Evolutionary conservation across 805 yeast species (phyloP).

Genomic region (Sungouiozyma intestinalis): DNA sequence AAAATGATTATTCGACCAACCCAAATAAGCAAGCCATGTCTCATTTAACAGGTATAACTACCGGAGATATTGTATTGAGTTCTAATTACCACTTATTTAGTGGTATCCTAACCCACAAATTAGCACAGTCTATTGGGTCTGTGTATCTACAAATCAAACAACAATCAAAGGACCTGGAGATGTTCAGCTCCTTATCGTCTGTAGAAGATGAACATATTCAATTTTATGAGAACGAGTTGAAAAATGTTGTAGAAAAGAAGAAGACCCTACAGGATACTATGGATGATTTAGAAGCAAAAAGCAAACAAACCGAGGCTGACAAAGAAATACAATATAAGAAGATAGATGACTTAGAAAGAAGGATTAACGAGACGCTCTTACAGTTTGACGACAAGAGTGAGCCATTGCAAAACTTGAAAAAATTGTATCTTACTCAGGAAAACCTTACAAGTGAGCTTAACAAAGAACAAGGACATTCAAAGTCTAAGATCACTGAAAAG

Average conservation of each 20-base stretch:
- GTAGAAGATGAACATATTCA: conserved; percentile 35
- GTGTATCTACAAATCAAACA: conserved; percentile 34
- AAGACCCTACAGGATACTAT: conserved; percentile 26
- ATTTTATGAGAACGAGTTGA: conserved; percentile 35
- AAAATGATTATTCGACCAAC: conserved; percentile 58
- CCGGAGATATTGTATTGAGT: conserved; percentile 30
- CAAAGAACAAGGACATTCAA: conserved; percentile 34
- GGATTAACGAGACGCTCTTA: conserved; percentile 21
- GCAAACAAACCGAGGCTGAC: conserved; percentile 24
- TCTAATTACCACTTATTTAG: conserved; percentile 26
- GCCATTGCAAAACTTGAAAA: conserved; percentile 7
- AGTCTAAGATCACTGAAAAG: conserved; percentile 45
- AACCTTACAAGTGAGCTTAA: conserved; percentile 38
- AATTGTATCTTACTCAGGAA: conserved; percentile 26
- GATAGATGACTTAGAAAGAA: conserved; percentile 22
- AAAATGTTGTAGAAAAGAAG: conserved; percentile 38
- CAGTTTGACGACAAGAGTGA: conserved; percentile 8
- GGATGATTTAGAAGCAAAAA: conserved; percentile 17
- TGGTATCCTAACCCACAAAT: conserved; percentile 50
- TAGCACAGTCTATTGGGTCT: conserved; percentile 45
- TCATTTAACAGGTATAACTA: conserved; percentile 40
- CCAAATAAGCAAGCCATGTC: conserved; percentile 49
- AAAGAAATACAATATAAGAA: conserved; percentile 18
- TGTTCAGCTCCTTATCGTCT: conserved; percentile 32
- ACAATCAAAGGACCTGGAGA: conserved; percentile 39